Base-by-base conservation (phyloP, 225 moss, liverwort and hornwort genomes). In the Pseudoscleropodium purum region DNA sequence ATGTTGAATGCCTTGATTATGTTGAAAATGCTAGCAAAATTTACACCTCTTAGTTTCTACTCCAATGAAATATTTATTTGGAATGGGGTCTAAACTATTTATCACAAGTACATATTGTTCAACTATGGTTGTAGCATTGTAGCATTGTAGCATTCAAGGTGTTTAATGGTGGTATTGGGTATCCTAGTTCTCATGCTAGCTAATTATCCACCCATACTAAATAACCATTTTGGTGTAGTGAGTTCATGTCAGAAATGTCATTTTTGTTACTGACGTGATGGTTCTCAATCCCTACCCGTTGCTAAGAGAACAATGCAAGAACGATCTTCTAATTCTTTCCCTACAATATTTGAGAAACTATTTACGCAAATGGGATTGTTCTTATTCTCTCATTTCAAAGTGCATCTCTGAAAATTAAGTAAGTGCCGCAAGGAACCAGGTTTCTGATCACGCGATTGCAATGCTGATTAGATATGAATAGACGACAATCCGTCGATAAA, bases 21-120 rank as follows among this genome's bases (percentile, higher is more conserved):
- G 2, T 16, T 25, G 54, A 21, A 10, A 79, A 37, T 79, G 56
- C 37, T n/a, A 26, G 10, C 1, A 37, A 1, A 56, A 56, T 52
- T 36, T 16, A 37, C 16, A 37, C 56, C 10, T 6, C 23, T 56
- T 3, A 56, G 0, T 52, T 77, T 77, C 3, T 52, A 77, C 52
- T 34, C 1, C 3, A 76, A 0, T 34, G 1, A 34, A 5, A 1
- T 41, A 3, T 3, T 75, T 3, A 8, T 52, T 34, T 76, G 13
- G 2, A 34, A 36, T 23, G n/a, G 21, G 19, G 56, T 34, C 9
- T 34, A 52, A 34, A 76, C 8, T 34, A 34, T 51, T 51, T 76
- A 34, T 34, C 13, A 51, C 5, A 31, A 33, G 4, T 33, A 34
- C 5, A 34, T 75, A 13, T 19, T 12, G 31, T 49, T 43, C 17